Evolutionary conservation across 1,139 yeast genomes (phyloP).

Genomic region (Yamadazyma atmosphaerica): DNA sequence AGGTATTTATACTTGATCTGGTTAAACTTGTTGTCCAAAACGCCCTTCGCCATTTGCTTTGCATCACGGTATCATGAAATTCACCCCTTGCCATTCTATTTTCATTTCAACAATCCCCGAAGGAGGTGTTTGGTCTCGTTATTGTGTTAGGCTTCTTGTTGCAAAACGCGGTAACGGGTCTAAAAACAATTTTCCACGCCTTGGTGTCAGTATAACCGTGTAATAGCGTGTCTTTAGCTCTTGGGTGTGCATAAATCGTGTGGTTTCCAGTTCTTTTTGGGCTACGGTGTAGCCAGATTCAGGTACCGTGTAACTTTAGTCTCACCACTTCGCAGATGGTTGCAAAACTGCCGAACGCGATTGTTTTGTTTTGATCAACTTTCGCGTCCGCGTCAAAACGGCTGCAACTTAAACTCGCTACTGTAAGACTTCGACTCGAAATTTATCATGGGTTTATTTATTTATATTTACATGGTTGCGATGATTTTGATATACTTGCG

Average conservation of each 20-base stretch:
- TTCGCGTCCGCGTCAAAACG: neutral
- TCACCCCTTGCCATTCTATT: slow-evolving; percentile 1
- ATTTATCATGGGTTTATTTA: neutral
- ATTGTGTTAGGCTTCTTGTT: neutral
- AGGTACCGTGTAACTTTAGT: neutral
- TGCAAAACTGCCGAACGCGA: neutral
- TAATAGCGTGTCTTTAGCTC: too few relatives aligned
- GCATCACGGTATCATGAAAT: neutral
- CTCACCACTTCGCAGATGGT: neutral
- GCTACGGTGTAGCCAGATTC: neutral
- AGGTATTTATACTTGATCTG: slow-evolving; percentile 14
- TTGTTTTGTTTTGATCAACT: neutral
- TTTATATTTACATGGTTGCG: neutral
- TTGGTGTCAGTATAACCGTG: too few relatives aligned
- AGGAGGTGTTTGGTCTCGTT: neutral
- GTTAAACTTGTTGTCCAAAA: neutral
- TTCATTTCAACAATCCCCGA: neutral
- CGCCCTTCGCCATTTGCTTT: neutral
- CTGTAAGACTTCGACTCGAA: neutral
- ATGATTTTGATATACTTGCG: too few relatives aligned
- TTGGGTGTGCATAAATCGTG: too few relatives aligned
- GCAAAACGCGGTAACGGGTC: neutral
- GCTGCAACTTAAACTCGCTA: neutral
- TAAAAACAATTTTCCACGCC: neutral
- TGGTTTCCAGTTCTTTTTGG: too few relatives aligned